Evolutionary conservation across 106 monocot genomes (phyloP).

Genomic region (Hemerocallis citrina): DNA sequence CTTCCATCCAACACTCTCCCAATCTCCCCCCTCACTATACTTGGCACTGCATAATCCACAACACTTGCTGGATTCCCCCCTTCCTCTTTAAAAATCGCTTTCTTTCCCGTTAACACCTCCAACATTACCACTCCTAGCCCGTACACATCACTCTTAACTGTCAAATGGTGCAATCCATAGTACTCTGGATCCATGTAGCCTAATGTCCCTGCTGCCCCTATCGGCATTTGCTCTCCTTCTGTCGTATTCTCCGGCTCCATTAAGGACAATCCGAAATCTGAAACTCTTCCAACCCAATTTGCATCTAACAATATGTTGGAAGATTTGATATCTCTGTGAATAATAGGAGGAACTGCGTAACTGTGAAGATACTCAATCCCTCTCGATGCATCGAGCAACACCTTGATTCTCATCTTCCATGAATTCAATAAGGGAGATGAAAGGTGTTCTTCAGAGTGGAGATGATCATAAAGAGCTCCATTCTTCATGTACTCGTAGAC

Average conservation of each 20-base stretch:
- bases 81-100: conserved; percentile 36
- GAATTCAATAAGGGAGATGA: conserved; percentile 14
- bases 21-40: conserved; percentile 45
- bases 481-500: conserved; percentile 94
- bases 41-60: conserved; percentile 64
- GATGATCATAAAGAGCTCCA: conserved; percentile 41
- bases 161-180: conserved; percentile 72
- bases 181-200: conserved; percentile 98
- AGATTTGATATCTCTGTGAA: conserved; percentile 69
- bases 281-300: conserved; percentile 58
- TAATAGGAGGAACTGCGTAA: conserved; percentile 61
- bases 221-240: conserved; percentile 15
- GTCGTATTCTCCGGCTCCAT: conserved; percentile 21
- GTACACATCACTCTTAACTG: conserved; percentile 84
- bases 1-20: conserved; percentile 42
- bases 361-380: conserved; percentile 63
- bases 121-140: conserved; percentile 85
- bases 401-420: conserved; percentile 38
- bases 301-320: conserved; percentile 56
- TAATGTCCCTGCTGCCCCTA: conserved; percentile 65
- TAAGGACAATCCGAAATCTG: conserved; percentile 79
- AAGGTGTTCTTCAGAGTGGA: conserved; percentile 14
- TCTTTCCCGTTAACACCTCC: conserved; percentile 60
- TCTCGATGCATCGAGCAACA: conserved; percentile 40
- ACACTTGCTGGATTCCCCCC: conserved; percentile 33